Conservation (phyloP, 164 flowering plant species). For the Cinnamomum chago region DNA sequence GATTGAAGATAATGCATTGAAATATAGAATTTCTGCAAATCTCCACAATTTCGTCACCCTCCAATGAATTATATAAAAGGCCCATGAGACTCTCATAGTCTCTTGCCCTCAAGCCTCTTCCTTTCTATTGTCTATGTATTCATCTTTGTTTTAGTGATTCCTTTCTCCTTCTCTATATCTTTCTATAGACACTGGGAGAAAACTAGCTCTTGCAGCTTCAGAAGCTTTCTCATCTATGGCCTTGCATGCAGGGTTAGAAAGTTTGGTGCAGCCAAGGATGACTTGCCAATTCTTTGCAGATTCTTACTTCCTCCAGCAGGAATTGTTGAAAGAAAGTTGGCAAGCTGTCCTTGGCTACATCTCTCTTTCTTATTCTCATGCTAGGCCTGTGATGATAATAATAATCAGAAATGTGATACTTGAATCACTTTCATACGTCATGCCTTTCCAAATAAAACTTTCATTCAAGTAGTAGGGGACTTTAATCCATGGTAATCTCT, state of each 20-base stretch:
- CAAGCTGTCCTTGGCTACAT: constrained; percentile 59
- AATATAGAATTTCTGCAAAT: constrained; percentile 4
- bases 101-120: neutral
- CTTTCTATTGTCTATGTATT: neutral
- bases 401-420: neutral
- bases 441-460: neutral
- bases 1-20: constrained; percentile 22
- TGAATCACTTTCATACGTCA: neutral
- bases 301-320: neutral
- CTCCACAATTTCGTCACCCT: neutral
- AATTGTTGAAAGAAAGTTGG: constrained; percentile 21
- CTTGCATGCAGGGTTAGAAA: constrained; percentile 33
- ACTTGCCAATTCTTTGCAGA: constrained; percentile 38
- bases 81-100: constrained; percentile 1
- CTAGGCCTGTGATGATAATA: constrained; percentile 30
- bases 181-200: neutral
- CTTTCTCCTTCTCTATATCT: neutral
- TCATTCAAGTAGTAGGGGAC: neutral
- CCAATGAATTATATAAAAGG: constrained; percentile 16
- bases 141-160: neutral
- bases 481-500: neutral
- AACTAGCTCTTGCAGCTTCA: neutral
- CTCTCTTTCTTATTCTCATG: constrained; percentile 38
- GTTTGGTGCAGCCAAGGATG: constrained; percentile 55
- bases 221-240: constrained; percentile 17